Conservation (phyloP, 2,329 filamentous ascomycete species). For the Daldinia sp. region DNA sequence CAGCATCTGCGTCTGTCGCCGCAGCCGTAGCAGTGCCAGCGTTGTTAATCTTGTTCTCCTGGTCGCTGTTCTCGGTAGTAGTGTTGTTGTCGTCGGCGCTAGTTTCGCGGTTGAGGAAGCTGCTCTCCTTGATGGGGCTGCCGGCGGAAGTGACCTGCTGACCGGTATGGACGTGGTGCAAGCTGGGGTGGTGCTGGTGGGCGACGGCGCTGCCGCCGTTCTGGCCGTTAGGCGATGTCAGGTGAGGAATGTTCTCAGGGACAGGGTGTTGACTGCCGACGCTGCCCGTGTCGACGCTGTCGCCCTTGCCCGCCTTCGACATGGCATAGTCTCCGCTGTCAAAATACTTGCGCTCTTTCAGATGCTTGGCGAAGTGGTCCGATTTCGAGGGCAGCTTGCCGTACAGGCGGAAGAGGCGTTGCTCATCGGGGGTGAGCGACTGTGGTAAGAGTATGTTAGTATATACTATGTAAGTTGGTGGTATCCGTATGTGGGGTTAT, state of each 20-base stretch:
- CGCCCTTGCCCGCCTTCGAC: slow-evolving; percentile 96
- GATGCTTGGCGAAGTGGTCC: slow-evolving; percentile 96
- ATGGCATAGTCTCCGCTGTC: slow-evolving; percentile 96
- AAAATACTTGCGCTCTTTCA: slow-evolving; percentile 99
- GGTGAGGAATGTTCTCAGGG: slow-evolving; percentile 94
- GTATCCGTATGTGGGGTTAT: slow-evolving; percentile 33
- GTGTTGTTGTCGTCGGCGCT: slow-evolving; percentile 69
- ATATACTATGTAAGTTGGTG: slow-evolving; percentile 20
- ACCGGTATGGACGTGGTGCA: slow-evolving; percentile 54
- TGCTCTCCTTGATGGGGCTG: slow-evolving; percentile 91
- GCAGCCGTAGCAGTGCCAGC: neutral
- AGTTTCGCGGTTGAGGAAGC: slow-evolving; percentile 85
- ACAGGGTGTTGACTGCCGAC: slow-evolving; percentile 95
- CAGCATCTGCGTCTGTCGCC: slow-evolving; percentile 33
- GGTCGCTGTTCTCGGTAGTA: slow-evolving; percentile 49
- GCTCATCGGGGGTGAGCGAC: slow-evolving; percentile 94
- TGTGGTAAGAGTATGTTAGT: slow-evolving; percentile 54
- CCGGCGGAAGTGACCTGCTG: slow-evolving; percentile 61
- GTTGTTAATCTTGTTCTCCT: slow-evolving; percentile 53
- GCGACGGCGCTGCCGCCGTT: slow-evolving; percentile 54
- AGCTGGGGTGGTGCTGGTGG: slow-evolving; percentile 51
- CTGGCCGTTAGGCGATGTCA: slow-evolving; percentile 71
- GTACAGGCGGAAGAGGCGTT: slow-evolving; percentile 95
- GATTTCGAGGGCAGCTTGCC: slow-evolving; percentile 97
- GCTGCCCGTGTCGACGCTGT: slow-evolving; percentile 90